Evolutionary conservation across 2,329 filamentous ascomycete species (phyloP).

Genomic region (Trichocomaceae sp.): DNA sequence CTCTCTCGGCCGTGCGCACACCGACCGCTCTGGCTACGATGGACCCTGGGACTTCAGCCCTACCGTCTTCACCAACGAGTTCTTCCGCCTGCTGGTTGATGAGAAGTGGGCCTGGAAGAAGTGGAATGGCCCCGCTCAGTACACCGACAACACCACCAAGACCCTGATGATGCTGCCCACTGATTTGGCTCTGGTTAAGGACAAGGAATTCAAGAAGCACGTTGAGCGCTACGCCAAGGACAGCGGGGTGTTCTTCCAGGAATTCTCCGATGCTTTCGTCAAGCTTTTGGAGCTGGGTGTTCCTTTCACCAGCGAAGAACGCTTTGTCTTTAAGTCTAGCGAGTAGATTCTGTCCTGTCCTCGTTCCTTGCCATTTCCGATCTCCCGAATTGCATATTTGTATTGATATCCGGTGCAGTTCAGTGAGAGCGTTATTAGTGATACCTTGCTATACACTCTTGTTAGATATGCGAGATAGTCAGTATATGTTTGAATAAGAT

Average conservation of each 20-base stretch:
- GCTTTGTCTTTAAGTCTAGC: conserved; percentile 59
- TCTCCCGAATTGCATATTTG: conserved; percentile 5
- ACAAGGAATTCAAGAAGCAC: conserved; percentile 74
- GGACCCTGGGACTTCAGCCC: conserved; percentile 92
- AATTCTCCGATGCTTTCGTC: conserved; percentile 71
- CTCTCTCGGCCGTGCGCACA: conserved; percentile 83
- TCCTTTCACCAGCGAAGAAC: conserved; percentile 63
- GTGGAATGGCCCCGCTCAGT: conserved; percentile 89
- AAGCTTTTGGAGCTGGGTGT: conserved; percentile 94
- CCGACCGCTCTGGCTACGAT: conserved; percentile 76
- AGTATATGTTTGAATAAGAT: background rate
- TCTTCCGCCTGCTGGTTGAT: conserved; percentile 75
- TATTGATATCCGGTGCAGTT: conserved; percentile 11
- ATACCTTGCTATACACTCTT: background rate
- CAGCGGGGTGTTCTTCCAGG: conserved; percentile 85
- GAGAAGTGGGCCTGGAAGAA: conserved; percentile 92
- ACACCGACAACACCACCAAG: conserved; percentile 81
- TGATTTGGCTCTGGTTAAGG: conserved; percentile 78
- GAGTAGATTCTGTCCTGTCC: conserved; percentile 22
- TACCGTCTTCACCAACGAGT: conserved; percentile 90
- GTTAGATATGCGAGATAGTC: background rate
- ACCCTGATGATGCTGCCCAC: conserved; percentile 95
- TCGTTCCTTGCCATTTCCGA: background rate
- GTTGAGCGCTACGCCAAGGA: conserved; percentile 88
- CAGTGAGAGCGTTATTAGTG: no score